Evolutionary conservation across 441 rosid species (phyloP), one percentile per base, ranked within the genome.

Genomic region (Cnidoscolus chayamansa): DNA sequence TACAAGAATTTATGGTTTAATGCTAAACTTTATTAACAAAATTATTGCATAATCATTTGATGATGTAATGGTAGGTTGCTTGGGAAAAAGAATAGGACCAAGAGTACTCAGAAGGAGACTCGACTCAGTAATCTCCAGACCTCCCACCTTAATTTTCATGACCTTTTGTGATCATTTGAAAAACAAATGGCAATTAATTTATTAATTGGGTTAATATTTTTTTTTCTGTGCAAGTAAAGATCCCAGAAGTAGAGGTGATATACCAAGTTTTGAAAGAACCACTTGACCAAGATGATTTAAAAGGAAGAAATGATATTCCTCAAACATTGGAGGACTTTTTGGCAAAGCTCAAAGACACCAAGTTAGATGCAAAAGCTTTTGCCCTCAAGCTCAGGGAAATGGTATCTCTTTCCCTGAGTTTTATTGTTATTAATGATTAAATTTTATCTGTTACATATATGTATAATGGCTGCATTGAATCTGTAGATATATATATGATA

Each of bases 301-400:
- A 82, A 81, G 96, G 94, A 81, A 87, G 89, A 86, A 64, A 86
- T 31, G 87, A 88, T 65, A 82, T 95, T 72, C 99, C 99, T 63
- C 97, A 92, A 67, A 85, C 98, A 63, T 77, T 95, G 31, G 83
- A 89, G 74, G 98, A 95, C 20, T 95, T 95, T 72, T 80, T 87
- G 86, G 80, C 81, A 4, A 87, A 91, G 71, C 73, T 91, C 50
- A 95, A 85, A 80, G 80, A 84, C 81, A 79, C 53, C 75, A 86
- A 68, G 74, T 64, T 83, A 67, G 90, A 95, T 77, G 99, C 98
- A 48, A 85, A 79, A 72, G 68, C 88, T 17, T 95, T 95, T 69
- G 98, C 98, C 65, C 70, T 87, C 71, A 86, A 87, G 85, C 99
- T 95, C 12, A 84, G 96, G 72, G 97, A 89, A 72, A 95, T 95